Percentiles rank a stretch among this genome's conserved stretches.
Conservation (phyloP, 2,329 filamentous ascomycete species). For the Monilinia vaccinii-corymbosi region DNA sequence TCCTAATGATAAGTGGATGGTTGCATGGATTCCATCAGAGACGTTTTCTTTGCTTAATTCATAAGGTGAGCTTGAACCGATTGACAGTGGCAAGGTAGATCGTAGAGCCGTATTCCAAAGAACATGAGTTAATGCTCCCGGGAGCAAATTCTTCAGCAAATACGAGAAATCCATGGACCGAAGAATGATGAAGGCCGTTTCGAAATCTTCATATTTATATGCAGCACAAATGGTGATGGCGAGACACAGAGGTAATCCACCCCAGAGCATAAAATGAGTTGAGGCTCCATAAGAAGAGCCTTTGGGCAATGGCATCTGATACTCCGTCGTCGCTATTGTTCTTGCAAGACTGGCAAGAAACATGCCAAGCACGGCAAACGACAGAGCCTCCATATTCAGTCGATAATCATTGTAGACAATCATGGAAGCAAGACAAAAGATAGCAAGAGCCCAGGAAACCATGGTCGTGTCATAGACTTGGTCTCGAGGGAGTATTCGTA, state of each 20-base stretch:
- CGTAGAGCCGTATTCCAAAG: conserved; percentile 21
- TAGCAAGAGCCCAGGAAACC: conserved; percentile 15
- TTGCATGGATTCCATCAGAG: conserved; percentile 18
- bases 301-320: conserved; percentile 14
- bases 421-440: conserved; percentile 9
- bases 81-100: conserved; percentile 20
- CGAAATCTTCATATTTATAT: conserved; percentile 19
- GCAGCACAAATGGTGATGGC: conserved; percentile 19
- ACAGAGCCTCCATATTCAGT: conserved; percentile 15
- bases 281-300: conserved; percentile 16
- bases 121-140: conserved; percentile 19
- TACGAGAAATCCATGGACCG: conserved; percentile 17
- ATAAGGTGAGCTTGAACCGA: conserved; percentile 15
- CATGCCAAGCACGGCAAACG: conserved; percentile 16
- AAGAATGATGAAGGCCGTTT: conserved; percentile 14
- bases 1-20: conserved; percentile 21
- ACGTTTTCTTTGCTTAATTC: conserved; percentile 20
- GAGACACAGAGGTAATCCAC: conserved; percentile 20
- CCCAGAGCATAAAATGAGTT: conserved; percentile 18
- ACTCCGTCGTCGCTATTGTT: conserved; percentile 17
- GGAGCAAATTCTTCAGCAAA: conserved; percentile 16
- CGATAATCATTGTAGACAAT: conserved; percentile 22
- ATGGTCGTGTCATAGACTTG: conserved; percentile 10
- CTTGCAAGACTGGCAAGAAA: conserved; percentile 20
- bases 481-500: conserved; percentile 13